These are phyloP conservation scores for Capillidium heterosporum DNA, from an alignment of 371 early-diverging fungal genomes.

Conservation along the genomic window DNA sequence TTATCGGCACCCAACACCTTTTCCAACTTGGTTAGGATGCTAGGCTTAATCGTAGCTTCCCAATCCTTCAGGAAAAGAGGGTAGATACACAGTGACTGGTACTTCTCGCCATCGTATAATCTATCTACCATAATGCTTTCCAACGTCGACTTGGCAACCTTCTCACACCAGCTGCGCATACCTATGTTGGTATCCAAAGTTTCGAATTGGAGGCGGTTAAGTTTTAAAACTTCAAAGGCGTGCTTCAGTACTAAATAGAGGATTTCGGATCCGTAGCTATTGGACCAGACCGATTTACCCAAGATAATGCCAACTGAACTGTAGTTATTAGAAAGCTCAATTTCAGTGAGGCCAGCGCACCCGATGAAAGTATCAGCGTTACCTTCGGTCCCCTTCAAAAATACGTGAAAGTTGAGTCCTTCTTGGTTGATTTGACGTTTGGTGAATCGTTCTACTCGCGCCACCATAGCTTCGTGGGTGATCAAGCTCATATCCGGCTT, in stretches of 20 bases:
- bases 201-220: neutral
- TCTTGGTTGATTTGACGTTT: no score
- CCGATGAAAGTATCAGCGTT: neutral
- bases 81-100: neutral
- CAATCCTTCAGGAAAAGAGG: constrained; percentile 19
- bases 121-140: neutral
- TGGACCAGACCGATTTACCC: neutral
- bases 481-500: no score
- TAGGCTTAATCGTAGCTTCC: neutral
- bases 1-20: no score
- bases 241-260: neutral
- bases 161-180: neutral
- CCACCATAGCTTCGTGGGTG: no score
- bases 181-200: neutral
- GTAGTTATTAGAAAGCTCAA: neutral
- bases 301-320: neutral
- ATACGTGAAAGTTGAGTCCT: neutral
- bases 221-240: neutral
- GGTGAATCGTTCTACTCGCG: no score
- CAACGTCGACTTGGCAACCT: neutral
- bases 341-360: neutral
- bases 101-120: neutral
- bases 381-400: neutral
- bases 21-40: neutral
- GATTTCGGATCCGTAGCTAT: neutral